These are phyloP conservation scores for Uronychia setigera DNA, from an alignment of 73 alveolate genomes.

Conservation along the genomic window DNA sequence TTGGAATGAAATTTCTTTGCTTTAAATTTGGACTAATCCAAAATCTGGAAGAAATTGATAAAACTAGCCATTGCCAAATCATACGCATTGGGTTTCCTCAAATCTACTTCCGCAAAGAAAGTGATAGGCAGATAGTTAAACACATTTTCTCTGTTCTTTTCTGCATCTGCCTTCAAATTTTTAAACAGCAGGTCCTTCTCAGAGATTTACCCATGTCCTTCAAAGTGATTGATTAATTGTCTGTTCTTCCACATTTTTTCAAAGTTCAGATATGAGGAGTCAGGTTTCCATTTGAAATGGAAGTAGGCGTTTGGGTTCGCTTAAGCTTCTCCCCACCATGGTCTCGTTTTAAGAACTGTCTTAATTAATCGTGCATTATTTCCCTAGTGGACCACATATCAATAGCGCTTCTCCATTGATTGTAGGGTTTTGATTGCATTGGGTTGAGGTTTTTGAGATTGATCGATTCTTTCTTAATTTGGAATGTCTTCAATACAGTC, in stretches of 20 bases:
- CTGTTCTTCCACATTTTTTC: background rate
- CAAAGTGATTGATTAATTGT: constrained; percentile 87
- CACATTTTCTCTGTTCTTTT: constrained; percentile 74
- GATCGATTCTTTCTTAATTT: background rate
- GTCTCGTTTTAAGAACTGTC: background rate
- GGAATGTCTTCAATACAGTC: too few relatives aligned
- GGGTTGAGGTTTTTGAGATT: background rate
- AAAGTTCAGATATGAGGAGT: background rate
- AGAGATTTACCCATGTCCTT: constrained; percentile 87
- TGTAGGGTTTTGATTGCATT: background rate
- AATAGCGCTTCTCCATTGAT: background rate
- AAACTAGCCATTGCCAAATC: constrained; percentile 14
- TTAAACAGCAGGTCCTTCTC: constrained; percentile 89
- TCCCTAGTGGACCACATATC: background rate
- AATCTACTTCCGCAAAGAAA: constrained; percentile 43
- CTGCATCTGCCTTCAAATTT: constrained; percentile 76
- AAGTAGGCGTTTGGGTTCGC: background rate
- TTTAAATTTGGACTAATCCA: constrained; percentile 37
- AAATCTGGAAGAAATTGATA: constrained; percentile 14
- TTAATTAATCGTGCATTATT: background rate
- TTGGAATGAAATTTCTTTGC: constrained; percentile 1
- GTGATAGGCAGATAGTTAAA: constrained; percentile 88
- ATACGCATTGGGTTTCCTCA: constrained; percentile 24
- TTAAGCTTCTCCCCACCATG: background rate
- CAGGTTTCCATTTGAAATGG: background rate